Base-by-base conservation (phyloP, 192 early-diverging fungal species). In the Phycomyces nitens region DNA sequence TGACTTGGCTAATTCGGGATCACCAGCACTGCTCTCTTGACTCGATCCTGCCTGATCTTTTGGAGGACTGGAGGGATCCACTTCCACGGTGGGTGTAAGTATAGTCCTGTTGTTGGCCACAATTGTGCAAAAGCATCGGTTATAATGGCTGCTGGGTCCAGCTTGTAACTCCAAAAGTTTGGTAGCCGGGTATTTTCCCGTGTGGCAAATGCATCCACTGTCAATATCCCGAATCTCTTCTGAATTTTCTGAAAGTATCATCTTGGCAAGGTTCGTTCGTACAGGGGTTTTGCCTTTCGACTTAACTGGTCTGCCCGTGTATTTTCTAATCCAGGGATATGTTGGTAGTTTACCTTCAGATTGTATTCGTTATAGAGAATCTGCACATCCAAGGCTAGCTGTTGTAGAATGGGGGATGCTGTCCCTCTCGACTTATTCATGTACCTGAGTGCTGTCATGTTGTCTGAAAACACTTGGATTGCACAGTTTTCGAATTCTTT, bases 391-490 rank as follows among this genome's bases (percentile, higher is more conserved):
- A 68, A 9, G 18, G 66, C 66, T 21, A 68, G 42, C 2, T 34
- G 11, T 21, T 68, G 66, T 9, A 68, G 47, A 20, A 42, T 9
- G 5, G 23, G 3, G 2, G 67, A 69, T 5, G 60, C 8, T 18
- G 67, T 62, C 3, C 67, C 60, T 12, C 67, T 60, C 12, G 2
- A 27, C 24, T 62, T 62, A 16, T 29, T 62, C 24, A 21, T 44
- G 44, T 69, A 69, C 27, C 62, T 69, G 14, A 69, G 11, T 4
- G 60, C n/a, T n/a, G n/a, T n/a, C n/a, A n/a, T n/a, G n/a, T n/a
- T n/a, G n/a, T n/a, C n/a, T n/a, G n/a, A n/a, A n/a, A n/a, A n/a
- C n/a, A n/a, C n/a, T n/a, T n/a, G n/a, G n/a, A n/a, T n/a, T n/a
- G n/a, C n/a, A n/a, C n/a, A n/a, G n/a, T n/a, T n/a, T n/a, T n/a